Conservation (phyloP, 768 basidiomycete genomes). For the Pisolithus tinctorius region DNA sequence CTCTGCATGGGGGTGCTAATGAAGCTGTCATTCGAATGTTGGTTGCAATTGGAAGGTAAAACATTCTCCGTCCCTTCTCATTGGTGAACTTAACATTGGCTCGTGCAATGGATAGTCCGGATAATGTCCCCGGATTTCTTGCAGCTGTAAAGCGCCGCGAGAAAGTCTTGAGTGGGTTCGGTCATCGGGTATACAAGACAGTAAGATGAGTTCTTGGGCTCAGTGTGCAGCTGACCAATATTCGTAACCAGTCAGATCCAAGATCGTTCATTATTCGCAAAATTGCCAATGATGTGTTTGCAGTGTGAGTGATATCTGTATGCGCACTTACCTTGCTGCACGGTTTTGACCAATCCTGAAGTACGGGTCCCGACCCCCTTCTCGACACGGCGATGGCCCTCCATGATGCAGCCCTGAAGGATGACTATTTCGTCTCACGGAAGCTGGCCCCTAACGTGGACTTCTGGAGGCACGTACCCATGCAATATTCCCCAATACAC, state of each 20-base stretch:
- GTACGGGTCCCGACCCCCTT: slow-evolving; percentile 80
- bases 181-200: slow-evolving; percentile 80
- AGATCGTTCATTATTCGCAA: slow-evolving; percentile 87
- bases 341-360: slow-evolving; percentile 18
- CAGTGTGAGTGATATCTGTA: slow-evolving; percentile 46
- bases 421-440: slow-evolving; percentile 81
- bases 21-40: slow-evolving; percentile 95
- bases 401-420: slow-evolving; percentile 84
- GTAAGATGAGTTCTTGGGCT: slow-evolving; percentile 28
- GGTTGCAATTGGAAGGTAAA: slow-evolving; percentile 72
- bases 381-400: slow-evolving; percentile 86
- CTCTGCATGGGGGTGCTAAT: slow-evolving; percentile 69
- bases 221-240: neutral
- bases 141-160: slow-evolving; percentile 85
- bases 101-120: slow-evolving; percentile 42
- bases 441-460: slow-evolving; percentile 87
- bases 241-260: slow-evolving; percentile 64
- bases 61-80: neutral
- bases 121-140: slow-evolving; percentile 79
- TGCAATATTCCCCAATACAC: neutral
- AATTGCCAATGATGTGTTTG: slow-evolving; percentile 89
- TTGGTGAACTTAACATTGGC: neutral
- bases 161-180: slow-evolving; percentile 86
- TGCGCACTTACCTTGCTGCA: neutral
- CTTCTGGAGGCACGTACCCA: slow-evolving; percentile 53